Conservation (phyloP, 2,329 filamentous ascomycete species). For the Scytalidium sp. region DNA sequence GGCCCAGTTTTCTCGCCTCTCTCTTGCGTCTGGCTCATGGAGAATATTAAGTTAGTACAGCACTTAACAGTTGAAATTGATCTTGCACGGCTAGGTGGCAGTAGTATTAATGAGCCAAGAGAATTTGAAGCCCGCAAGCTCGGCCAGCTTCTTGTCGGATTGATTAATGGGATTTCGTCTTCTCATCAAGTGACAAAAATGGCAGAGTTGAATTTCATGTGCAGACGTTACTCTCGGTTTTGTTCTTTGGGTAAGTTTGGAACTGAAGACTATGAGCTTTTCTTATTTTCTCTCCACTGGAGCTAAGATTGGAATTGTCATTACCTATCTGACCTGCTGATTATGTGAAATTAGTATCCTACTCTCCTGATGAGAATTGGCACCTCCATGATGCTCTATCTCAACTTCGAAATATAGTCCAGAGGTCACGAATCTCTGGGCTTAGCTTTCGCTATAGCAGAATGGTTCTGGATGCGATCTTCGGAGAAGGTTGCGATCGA, state of each 20-base stretch:
- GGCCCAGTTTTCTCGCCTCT: constrained; percentile 21
- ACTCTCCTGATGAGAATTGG: constrained; percentile 12
- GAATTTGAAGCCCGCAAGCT: neutral
- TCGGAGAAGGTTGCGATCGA: constrained; percentile 4
- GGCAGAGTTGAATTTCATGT: constrained; percentile 14
- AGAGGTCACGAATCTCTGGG: constrained; percentile 15
- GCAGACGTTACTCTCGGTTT: constrained; percentile 11
- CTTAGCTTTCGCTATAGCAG: constrained; percentile 13
- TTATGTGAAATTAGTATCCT: constrained; percentile 5
- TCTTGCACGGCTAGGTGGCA: constrained; percentile 24
- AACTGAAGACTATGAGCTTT: neutral
- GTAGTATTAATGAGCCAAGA: constrained; percentile 4
- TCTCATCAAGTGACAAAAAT: constrained; percentile 6
- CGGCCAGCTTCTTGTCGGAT: constrained; percentile 5
- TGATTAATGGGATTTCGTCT: neutral
- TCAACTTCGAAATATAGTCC: constrained; percentile 12
- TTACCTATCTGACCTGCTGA: neutral
- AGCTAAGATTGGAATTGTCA: neutral
- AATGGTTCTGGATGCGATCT: constrained; percentile 11
- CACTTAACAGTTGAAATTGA: constrained; percentile 28
- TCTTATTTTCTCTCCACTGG: neutral
- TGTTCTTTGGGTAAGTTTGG: neutral
- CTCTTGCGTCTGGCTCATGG: constrained; percentile 18
- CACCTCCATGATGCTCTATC: constrained; percentile 11
- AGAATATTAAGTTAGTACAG: constrained; percentile 20